These are phyloP conservation scores for Talaromyces rugulosus DNA, from an alignment of 2,329 filamentous ascomycete species.

Conservation along the genomic window DNA sequence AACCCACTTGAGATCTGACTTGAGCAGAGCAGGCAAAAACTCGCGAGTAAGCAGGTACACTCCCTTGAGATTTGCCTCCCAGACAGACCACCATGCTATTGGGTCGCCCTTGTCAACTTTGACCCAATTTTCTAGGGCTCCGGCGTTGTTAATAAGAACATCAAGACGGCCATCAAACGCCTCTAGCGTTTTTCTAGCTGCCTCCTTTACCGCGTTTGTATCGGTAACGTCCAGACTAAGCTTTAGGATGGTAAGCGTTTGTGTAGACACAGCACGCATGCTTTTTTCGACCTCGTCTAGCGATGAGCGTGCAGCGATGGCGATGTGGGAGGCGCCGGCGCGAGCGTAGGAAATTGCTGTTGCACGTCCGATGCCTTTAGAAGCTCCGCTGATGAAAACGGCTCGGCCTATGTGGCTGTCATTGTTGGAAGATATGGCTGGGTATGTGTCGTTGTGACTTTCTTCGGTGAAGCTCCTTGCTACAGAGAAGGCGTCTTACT, in stretches of 20 bases:
- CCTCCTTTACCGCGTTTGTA: slow-evolving; percentile 31
- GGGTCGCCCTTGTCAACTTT: slow-evolving; percentile 33
- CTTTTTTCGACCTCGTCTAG: slow-evolving; percentile 34
- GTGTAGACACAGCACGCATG: slow-evolving; percentile 32
- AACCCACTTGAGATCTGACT: slow-evolving; percentile 36
- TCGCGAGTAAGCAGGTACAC: slow-evolving; percentile 43
- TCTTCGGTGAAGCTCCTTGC: slow-evolving; percentile 14
- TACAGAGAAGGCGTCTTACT: neutral
- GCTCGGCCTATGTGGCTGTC: slow-evolving; percentile 37
- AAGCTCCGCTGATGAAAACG: slow-evolving; percentile 54
- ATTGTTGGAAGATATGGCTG: slow-evolving; percentile 41
- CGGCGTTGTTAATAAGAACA: slow-evolving; percentile 49
- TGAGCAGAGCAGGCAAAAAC: slow-evolving; percentile 42
- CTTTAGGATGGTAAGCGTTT: slow-evolving; percentile 34
- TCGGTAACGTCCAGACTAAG: slow-evolving; percentile 44
- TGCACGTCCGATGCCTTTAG: slow-evolving; percentile 51
- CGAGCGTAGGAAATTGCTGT: slow-evolving; percentile 54
- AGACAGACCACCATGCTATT: slow-evolving; percentile 39
- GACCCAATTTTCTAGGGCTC: slow-evolving; percentile 23
- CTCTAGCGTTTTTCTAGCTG: slow-evolving; percentile 28
- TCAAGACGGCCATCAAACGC: slow-evolving; percentile 34
- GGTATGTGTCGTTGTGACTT: slow-evolving; percentile 51
- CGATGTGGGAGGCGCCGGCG: slow-evolving; percentile 51
- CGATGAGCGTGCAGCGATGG: slow-evolving; percentile 51
- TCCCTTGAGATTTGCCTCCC: slow-evolving; percentile 49